Conservation (phyloP, 2,329 filamentous ascomycete species). For the Albophoma yamanashiensis region DNA sequence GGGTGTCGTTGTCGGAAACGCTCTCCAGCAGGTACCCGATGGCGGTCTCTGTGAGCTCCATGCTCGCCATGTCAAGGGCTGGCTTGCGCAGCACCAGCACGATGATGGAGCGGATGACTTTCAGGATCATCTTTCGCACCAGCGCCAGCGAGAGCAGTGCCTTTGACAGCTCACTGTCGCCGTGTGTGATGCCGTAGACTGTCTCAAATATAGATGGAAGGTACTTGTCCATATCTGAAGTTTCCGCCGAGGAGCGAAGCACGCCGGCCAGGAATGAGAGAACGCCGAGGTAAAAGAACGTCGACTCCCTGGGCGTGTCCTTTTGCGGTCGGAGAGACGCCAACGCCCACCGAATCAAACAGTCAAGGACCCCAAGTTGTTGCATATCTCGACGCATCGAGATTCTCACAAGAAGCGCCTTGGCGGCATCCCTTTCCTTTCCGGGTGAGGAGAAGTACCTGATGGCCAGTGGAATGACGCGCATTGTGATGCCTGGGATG, state of each 20-base stretch:
- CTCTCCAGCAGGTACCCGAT: slow-evolving; percentile 73
- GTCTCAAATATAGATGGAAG: slow-evolving; percentile 55
- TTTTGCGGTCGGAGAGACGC: slow-evolving; percentile 39
- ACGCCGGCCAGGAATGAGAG: slow-evolving; percentile 72
- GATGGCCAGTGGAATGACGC: slow-evolving; percentile 61
- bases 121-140: slow-evolving; percentile 73
- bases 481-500: slow-evolving; percentile 58
- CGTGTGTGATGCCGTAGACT: slow-evolving; percentile 47
- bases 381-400: slow-evolving; percentile 86
- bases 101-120: slow-evolving; percentile 67
- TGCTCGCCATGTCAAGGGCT: slow-evolving; percentile 27
- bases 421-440: slow-evolving; percentile 86
- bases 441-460: slow-evolving; percentile 64
- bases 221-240: slow-evolving; percentile 61
- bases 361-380: slow-evolving; percentile 55
- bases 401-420: slow-evolving; percentile 67
- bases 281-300: slow-evolving; percentile 69
- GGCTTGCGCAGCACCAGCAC: slow-evolving; percentile 51
- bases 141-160: slow-evolving; percentile 61
- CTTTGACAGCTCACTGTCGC: slow-evolving; percentile 34
- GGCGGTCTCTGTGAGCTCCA: slow-evolving; percentile 61
- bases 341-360: slow-evolving; percentile 62
- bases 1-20: slow-evolving; percentile 79
- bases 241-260: slow-evolving; percentile 56
- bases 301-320: slow-evolving; percentile 29